Base-by-base conservation (phyloP, 2,329 filamentous ascomycete genomes). In the Zalaria sp. region DNA sequence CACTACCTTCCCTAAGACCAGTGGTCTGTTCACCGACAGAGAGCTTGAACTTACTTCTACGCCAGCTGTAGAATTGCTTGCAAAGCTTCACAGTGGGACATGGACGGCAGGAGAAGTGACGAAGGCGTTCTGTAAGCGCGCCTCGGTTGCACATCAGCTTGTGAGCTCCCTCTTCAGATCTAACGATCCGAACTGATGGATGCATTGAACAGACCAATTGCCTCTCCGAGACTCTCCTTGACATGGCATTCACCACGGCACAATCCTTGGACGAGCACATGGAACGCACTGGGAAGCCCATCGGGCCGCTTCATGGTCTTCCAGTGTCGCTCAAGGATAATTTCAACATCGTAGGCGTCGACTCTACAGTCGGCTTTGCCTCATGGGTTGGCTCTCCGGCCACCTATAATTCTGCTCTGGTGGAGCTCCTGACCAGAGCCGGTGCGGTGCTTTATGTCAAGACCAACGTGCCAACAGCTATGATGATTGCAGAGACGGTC, bases 311-410 rank as follows among this genome's bases (percentile, higher is more conserved):
- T 1, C 81, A 85, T 56, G 81, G 78, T 55, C 44, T 81, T 0
- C 76, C 77, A 0, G 63, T 81, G 38, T 75, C 77, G 0, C 67
- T 86, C 37, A 86, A 86, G 52, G 81, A 85, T 59, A 77, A 79
- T 52, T 79, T 83, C 64, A 71, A 82, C 44, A 61, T 82, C 9
- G 55, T 57, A 2, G 76, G 75, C 4, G 65, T 75, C 8, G 75
- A 79, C 47, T 65, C 73, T 25, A 78, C 75, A 0, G 67, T 80
- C 1, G 80, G 81, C 4, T 79, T 86, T 46, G 71, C 72, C 0
- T 70, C 71, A 1, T 69, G 80, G 43, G 74, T 79, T 3, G 68
- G 70, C 34, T 65, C 78, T 37, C 76, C 79, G 0, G 75, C 71
- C 9, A 56, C 58, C 28, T 57, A 66, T 46, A 72, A 81, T 53